phyloP scores from a whole-genome alignment of 2,329 filamentous ascomycete species.

The Penicillium sp. region DNA sequence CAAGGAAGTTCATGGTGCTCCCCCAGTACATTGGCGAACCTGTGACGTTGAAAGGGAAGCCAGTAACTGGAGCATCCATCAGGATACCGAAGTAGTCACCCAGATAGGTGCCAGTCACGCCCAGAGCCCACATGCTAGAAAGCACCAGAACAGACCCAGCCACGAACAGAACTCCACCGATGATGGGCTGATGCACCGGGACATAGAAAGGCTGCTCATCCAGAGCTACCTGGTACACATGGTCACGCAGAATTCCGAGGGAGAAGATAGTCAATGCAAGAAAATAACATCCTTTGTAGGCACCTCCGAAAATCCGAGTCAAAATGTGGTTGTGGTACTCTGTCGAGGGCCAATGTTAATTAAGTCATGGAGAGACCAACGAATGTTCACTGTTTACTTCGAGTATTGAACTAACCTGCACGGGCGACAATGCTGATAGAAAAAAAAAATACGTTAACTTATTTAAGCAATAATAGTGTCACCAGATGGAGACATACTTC shows the following conservation, averaged over 20 bases:
- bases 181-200: constrained; percentile 61
- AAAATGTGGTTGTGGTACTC: constrained; percentile 91
- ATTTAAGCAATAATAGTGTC: constrained; percentile 1
- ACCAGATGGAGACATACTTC: constrained; percentile 67
- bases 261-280: constrained; percentile 88
- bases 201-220: constrained; percentile 72
- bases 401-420: constrained; percentile 57
- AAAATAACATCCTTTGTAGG: constrained; percentile 79
- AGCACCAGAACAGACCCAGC: constrained; percentile 81
- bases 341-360: constrained; percentile 36
- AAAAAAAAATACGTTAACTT: constrained; percentile 1
- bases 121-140: constrained; percentile 84
- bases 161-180: constrained; percentile 69
- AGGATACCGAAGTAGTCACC: constrained; percentile 99
- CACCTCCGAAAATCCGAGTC: constrained; percentile 80
- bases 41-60: constrained; percentile 92
- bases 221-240: constrained; percentile 81
- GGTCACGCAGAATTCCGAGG: constrained; percentile 83
- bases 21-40: constrained; percentile 96
- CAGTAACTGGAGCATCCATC: constrained; percentile 90
- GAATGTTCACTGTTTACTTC: no score
- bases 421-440: constrained; percentile 70
- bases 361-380: no score
- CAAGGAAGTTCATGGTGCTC: constrained; percentile 86
- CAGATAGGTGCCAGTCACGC: constrained; percentile 91